Evolutionary conservation across 208 protist species (phyloP).

Genomic region (Leishmania major): DNA sequence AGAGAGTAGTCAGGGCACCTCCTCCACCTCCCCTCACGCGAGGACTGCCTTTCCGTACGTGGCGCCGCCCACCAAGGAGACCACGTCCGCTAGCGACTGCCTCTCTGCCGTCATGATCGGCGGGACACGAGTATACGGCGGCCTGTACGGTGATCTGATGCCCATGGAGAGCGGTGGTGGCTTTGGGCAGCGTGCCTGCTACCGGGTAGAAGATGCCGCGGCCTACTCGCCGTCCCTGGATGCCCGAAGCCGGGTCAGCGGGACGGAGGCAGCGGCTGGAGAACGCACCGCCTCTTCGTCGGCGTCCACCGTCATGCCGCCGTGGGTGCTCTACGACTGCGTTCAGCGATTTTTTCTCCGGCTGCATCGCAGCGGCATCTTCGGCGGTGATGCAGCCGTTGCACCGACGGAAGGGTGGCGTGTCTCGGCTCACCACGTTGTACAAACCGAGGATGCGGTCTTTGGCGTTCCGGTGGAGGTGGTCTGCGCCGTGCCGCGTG

Average conservation of each 20-base stretch:
- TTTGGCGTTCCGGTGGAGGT: slow-evolving; percentile 52
- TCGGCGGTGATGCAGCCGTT: not conserved
- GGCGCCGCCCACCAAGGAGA: not conserved
- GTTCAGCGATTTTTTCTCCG: slow-evolving; percentile 49
- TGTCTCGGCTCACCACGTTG: slow-evolving; percentile 55
- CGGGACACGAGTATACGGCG: slow-evolving; percentile 28
- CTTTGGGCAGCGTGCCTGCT: slow-evolving; percentile 50
- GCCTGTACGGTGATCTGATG: slow-evolving; percentile 48
- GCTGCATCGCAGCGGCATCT: slow-evolving; percentile 24
- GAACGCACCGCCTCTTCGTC: not conserved
- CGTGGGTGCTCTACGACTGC: slow-evolving; percentile 57
- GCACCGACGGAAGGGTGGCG: slow-evolving; percentile 26
- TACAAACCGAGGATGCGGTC: slow-evolving; percentile 50
- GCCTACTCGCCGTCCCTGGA: not conserved
- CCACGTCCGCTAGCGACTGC: not conserved
- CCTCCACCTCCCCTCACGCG: not conserved
- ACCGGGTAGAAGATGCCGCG: slow-evolving; percentile 5
- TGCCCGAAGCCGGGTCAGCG: not conserved
- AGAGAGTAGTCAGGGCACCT: not conserved
- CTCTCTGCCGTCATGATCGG: slow-evolving; percentile 19
- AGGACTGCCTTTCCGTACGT: slow-evolving; percentile 3
- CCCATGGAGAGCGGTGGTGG: slow-evolving; percentile 18
- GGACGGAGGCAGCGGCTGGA: not conserved
- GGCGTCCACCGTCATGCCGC: slow-evolving; percentile 38
- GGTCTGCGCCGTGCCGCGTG: slow-evolving; percentile 55